Base-by-base conservation (phyloP, 257 asterid genomes). In the Fraxinus quadrangulata region DNA sequence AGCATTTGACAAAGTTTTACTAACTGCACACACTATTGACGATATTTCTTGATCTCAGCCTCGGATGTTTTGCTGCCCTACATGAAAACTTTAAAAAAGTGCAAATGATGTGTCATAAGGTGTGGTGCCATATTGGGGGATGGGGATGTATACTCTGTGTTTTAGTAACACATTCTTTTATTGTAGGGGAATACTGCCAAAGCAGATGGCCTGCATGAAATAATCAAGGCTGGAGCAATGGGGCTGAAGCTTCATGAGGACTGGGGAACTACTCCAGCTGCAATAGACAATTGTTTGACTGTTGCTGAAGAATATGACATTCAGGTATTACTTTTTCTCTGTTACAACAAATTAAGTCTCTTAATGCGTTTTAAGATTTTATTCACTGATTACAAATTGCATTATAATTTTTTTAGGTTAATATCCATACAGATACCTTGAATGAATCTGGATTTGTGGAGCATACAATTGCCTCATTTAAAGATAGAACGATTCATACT, bases 171-270 rank as follows among this genome's bases (percentile, higher is more conserved):
- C 66, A 2, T 54, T 5, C 2, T 59, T 21, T 59, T n/a, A 7
- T 71, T 83, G 42, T 77, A 95, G 99, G 99, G 98, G 78, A 95
- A 95, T 81, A 79, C 94, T 76, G 72, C 98, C 37, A 90, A 85
- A 88, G 84, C 76, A 79, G 91, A 88, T 77, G 98, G 94, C 67
- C 84, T 95, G n/a, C 94, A 88, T 83, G 97, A 93, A 74, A 87
- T 95, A 80, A 73, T 95, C 80, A 83, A 86, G 85, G 97, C 99
- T 83, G 99, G 98, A 80, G 99, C 99, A 77, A 92, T 95, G 91
- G 99, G 99, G 75, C 84, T 95, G 82, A 95, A 95, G 91, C 99
- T 95, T 90, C 97, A 95, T 37, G 99, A 95, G 85, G 98, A 95
- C 81, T 93, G 99, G 99, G 97, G 97, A 84, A 91, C 92, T 70